Evolutionary conservation across 176 grass and related monocot species (phyloP).

Genomic region (Tuctoria greenei): DNA sequence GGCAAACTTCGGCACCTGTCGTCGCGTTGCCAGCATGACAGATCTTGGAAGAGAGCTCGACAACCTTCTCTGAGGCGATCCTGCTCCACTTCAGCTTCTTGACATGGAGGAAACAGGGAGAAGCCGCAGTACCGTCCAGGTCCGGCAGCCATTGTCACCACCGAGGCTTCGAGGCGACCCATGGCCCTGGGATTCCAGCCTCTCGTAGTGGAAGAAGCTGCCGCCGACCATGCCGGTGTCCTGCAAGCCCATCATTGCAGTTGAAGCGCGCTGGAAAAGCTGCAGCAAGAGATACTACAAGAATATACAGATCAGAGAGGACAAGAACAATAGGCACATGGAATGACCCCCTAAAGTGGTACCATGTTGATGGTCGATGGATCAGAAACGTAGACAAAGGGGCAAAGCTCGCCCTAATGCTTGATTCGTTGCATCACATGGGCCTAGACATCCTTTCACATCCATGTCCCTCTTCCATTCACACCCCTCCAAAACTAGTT

Average conservation of each 20-base stretch:
- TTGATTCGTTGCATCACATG: constrained; percentile 59
- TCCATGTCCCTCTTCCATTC: constrained; percentile 41
- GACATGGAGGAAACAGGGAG: constrained; percentile 21
- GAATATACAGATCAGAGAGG: constrained; percentile 34
- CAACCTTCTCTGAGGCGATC: constrained; percentile 41
- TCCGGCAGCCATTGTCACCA: constrained; percentile 28
- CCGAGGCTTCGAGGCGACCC: neutral
- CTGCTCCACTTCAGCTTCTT: constrained; percentile 48
- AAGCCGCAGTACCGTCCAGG: constrained; percentile 13
- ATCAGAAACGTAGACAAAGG: constrained; percentile 49
- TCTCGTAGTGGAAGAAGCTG: constrained; percentile 48
- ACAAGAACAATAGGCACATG: constrained; percentile 48
- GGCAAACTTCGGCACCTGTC: neutral
- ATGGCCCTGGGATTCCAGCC: constrained; percentile 30
- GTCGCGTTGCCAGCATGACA: neutral
- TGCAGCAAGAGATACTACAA: constrained; percentile 38
- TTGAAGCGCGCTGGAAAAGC: constrained; percentile 37
- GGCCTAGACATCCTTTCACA: constrained; percentile 49
- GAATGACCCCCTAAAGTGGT: constrained; percentile 38
- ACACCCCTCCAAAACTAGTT: neutral
- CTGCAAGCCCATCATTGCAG: constrained; percentile 50
- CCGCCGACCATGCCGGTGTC: constrained; percentile 22
- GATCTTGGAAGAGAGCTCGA: constrained; percentile 44
- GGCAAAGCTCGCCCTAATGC: constrained; percentile 45
- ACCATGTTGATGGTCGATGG: constrained; percentile 28